Evolutionary conservation across 345 rosid species (phyloP), one percentile per base, ranked within the genome.

Genomic region (Lepidium aucheri): DNA sequence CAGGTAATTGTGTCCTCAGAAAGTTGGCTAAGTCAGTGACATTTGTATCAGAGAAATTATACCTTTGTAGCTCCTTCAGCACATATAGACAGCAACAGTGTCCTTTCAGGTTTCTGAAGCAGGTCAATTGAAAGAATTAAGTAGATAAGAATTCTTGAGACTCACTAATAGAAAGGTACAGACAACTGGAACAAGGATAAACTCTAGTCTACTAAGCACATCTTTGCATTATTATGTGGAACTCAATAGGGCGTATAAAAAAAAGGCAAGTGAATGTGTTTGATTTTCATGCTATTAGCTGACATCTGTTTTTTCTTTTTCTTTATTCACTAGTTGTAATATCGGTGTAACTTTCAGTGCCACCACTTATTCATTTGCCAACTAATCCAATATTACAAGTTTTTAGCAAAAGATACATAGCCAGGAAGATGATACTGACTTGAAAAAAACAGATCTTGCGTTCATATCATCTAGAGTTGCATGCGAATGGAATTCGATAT

Each of bases 1-100:
- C 49, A 49, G 7, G 53, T 9, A 54, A 32, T 34, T 54, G 65
- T 30, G 47, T 68, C 53, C 58, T 39, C 35, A 35, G 40, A 45
- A 33, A 60, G 42, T 11, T 20, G 36, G 60, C 53, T 53, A 41
- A 20, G 64, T 42, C 10, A 46, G 14, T n/a, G 16, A 24, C 46
- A 12, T 10, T 44, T 55, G 53, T 15, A 9, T 51, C 33, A 45
- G 66, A 74, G 18, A 63, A 30, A 47, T 50, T 45, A 49, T 70
- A 92, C 98, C 97, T 92, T 89, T 39, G 83, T 92, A 59, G 97
- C 91, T 74, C 95, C 93, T 74, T 87, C 95, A 9, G 98, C 88
- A 70, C 57, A 78, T 50, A 79, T 73, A 38, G 90, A 86, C 58
- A 92, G 76, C 74, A 81, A 77, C 77, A 92, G 72, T 22, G 74